Base-by-base conservation (phyloP, 2,329 filamentous ascomycete genomes). In the Phialophora tarda region DNA sequence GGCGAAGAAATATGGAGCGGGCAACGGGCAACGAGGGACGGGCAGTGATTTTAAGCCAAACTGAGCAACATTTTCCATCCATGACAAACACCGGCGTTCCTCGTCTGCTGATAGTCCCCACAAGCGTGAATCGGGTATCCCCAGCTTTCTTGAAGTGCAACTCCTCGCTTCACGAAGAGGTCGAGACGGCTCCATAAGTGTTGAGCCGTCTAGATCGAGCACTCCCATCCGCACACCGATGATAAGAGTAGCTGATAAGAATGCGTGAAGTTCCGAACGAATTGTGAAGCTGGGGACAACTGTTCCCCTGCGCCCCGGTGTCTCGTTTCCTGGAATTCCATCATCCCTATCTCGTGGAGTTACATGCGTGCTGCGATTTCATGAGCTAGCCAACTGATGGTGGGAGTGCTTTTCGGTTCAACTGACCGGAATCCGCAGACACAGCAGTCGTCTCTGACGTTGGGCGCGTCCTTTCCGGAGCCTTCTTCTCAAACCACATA, bases 41-140 rank as follows among this genome's bases (percentile, higher is more conserved):
- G 64, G 57, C 57, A 58, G 48, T 64, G 62, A 66, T 73, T 59
- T 74, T 75, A 77, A 78, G 73, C 78, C 78, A 73, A 79, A 79
- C 76, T 70, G 57, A 80, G 79, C 71, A 80, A 80, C 74, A 76
- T 68, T 79, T 80, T 81, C 79, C 79, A 79, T 80, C 63, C 67
- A 53, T 57, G 44, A 59, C 32, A 47, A 57, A 64, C 26, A 30
- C 4, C 21, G 12, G 53, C 11, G 3, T 47, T 64, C 50, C 53
- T 44, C 47, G 34, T 48, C 30, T 41, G 21, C 59, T 65, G 55
- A 65, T 58, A 54, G 54, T 68, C 66, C 47, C 69, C 64, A 69
- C 48, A 66, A 38, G 17, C 38, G 23, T 41, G 30, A 26, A 48
- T 26, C 30, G 34, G 21, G 14, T 61, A 63, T 67, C 66, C 67